Percentiles rank a stretch among this genome's conserved stretches.
Conservation (phyloP, 1,284 basidiomycete species). For the Amylostereum areolatum region DNA sequence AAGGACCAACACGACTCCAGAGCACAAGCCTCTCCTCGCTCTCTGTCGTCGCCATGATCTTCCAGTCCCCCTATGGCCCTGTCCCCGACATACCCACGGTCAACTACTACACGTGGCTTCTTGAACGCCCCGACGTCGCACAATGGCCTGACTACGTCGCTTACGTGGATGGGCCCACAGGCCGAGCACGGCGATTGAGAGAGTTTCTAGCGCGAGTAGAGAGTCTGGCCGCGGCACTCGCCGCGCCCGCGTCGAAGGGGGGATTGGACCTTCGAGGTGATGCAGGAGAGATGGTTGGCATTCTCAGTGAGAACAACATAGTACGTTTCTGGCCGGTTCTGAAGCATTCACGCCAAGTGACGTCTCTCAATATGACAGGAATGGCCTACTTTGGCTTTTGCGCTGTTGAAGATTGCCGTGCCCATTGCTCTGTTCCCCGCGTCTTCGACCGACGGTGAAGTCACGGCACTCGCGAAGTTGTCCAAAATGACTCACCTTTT, state of each 20-base stretch:
- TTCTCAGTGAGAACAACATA: not conserved
- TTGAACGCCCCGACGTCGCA: not conserved
- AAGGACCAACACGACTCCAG: too few relatives aligned
- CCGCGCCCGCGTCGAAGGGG: not conserved
- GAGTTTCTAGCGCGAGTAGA: not conserved
- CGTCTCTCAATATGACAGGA: not conserved
- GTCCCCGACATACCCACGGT: not conserved
- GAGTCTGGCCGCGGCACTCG: not conserved
- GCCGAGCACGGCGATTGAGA: not conserved
- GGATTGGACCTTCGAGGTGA: not conserved
- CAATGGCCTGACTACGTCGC: not conserved
- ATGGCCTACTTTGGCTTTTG: not conserved
- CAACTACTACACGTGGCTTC: not conserved
- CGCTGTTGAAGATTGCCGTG: slow-evolving; percentile 1
- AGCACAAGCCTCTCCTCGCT: too few relatives aligned
- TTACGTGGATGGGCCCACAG: not conserved
- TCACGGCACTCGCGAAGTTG: slow-evolving; percentile 1
- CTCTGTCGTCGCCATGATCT: too few relatives aligned
- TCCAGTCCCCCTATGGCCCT: slow-evolving; percentile 14
- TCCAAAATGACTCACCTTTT: slow-evolving; percentile 6
- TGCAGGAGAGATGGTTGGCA: slow-evolving; percentile 23
- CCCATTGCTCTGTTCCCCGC: not conserved
- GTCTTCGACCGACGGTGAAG: not conserved
- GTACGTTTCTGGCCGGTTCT: not conserved
- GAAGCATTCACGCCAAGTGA: not conserved